A percentile compares a stretch with the other conserved stretches of the same genome.
Evolutionary conservation across 768 basidiomycete species (phyloP).

Genomic region (Leccinum disarticulatum): DNA sequence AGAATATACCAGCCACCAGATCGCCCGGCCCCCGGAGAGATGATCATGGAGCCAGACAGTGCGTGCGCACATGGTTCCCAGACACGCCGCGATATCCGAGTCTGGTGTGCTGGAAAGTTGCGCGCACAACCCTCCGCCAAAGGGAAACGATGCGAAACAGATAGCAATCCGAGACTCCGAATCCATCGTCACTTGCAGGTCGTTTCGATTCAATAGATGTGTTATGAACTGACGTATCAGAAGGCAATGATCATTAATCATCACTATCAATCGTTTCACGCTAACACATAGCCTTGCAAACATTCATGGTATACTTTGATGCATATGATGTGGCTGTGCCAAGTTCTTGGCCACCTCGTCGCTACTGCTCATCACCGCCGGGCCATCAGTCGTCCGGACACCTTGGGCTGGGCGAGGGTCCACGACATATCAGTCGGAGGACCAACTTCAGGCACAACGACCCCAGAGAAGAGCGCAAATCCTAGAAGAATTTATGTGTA

Average conservation of each 20-base stretch:
- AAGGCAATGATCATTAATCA: neutral
- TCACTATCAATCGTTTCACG: neutral
- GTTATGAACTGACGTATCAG: neutral
- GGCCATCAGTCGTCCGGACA: neutral
- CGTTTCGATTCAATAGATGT: neutral
- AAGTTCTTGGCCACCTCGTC: neutral
- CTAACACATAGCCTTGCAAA: neutral
- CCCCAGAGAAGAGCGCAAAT: neutral
- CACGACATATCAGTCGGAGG: neutral
- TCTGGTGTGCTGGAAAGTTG: neutral
- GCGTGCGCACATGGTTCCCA: neutral
- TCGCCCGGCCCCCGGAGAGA: neutral
- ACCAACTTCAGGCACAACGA: neutral
- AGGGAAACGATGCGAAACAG: neutral
- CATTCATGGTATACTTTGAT: neutral
- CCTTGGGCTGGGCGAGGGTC: neutral
- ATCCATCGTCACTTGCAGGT: neutral
- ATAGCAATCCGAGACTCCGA: neutral
- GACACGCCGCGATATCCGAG: neutral
- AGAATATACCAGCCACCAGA: too few relatives aligned
- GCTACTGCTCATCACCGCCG: neutral
- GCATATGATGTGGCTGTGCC: neutral
- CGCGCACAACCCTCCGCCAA: neutral
- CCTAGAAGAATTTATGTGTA: constrained; percentile 6
- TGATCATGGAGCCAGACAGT: neutral